Base-by-base conservation (phyloP, 139 green algal genomes). In the Chlamydomonas schloesseri region DNA sequence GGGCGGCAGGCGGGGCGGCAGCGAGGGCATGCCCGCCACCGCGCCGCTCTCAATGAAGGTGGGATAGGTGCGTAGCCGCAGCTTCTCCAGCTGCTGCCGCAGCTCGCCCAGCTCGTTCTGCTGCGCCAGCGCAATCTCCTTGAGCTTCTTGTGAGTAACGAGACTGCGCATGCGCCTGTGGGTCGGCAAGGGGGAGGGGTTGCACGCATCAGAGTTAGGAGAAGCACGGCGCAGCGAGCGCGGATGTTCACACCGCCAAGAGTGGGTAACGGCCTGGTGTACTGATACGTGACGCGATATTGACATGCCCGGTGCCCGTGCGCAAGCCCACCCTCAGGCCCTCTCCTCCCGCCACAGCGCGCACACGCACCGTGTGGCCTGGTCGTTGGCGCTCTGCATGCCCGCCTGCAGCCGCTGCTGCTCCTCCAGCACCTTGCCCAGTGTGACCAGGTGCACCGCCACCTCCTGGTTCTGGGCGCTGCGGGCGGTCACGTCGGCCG, bases 61-160 rank as follows among this genome's bases (percentile, higher is more conserved):
- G 20, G 93, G 93, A 81, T 93, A 97, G 24, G 92, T 94, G 14
- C 93, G 86, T 55, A 90, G 36, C 5, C 89, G 79, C 73, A 95
- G 83, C 28, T 88, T 86, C 36, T 93, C 90, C 53, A 95, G 81
- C 79, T 93, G 88, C 10, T 55, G 42, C 0, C 83, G 60, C 65
- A 96, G 84, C 34, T 89, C 68, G n/a, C 60, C 75, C 75, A 95
- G 75, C 74, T 95, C 90, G 18, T 88, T 83, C 37, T 76, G 73
- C 86, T 96, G 93, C 42, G 91, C 84, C 36, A 84, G 53, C 28
- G 92, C 88, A 67, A 96, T 95, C 83, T 96, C 92, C 82, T 90
- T 90, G 6, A 96, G 87, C 88, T 91, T 93, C 83, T 92, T 90
- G 37, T 94, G 84, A 3, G 93, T 94, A 36, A 95, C 92, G 76